Evolutionary conservation across 176 grass and related monocot species (phyloP), one percentile per base, ranked within the genome.

Genomic region (Microstegium vimineum): DNA sequence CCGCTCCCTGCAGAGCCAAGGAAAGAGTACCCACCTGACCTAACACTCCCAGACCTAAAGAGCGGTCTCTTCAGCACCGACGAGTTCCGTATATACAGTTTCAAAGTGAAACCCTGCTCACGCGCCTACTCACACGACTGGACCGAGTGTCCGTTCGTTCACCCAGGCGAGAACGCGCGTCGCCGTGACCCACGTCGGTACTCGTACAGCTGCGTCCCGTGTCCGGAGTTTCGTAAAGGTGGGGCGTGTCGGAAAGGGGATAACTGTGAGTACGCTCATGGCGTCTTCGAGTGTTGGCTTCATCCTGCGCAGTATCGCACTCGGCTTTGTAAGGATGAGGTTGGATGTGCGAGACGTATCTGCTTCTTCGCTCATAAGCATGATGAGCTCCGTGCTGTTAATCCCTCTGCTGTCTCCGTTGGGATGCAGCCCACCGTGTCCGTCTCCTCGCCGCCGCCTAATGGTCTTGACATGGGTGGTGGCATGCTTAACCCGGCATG

Each of bases 121-220:
- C 90, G 96, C 34, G 95, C 96, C 45, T 98, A 98, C 88, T 95
- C 92, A 18, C 96, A 98, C 63, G 96, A 98, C 85, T 98, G 96
- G 96, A 98, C 96, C 0, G 96, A 98, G 90, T 98, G 96, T 68
- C 96, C 95, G 52, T 98, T 98, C 82, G 96, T 98, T 5, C 96
- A 98, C 75, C 95, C 95, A 1, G 95, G 95, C 17, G 95, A 98
- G 92, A 98, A 98, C 84, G 95, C 95, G 26, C 88, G 96, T 57
- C 89, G 96, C 71, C 88, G 96, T 34, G 96, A 98, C 82, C 96
- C 96, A 23, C 90, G 90, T 27, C 94, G 94, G 63, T 98, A 90
- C 82, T 94, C 92, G 36, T 98, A 98, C 84, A 93, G 89, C 69
- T 98, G 96, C 72, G 96, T 98, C 0, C 96, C 96, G 0, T 98